These are phyloP conservation scores for Leonotis leonurus DNA, from an alignment of 257 asterid species.

Conservation along the genomic window DNA sequence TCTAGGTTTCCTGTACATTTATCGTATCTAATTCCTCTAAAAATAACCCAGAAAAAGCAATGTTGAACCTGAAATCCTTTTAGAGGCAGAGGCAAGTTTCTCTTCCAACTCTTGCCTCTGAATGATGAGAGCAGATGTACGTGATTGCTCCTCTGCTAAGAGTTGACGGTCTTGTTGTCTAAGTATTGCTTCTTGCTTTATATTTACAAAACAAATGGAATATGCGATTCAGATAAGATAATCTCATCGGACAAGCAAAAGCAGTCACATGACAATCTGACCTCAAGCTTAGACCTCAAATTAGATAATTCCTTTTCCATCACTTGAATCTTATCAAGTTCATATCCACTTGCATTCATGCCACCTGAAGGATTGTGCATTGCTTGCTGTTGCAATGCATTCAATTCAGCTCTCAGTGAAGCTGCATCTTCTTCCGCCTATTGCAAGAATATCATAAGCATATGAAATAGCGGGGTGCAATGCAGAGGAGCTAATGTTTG, in stretches of 20 bases:
- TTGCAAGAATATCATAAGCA: conserved; percentile 20
- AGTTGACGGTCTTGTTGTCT: conserved; percentile 69
- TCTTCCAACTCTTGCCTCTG: conserved; percentile 83
- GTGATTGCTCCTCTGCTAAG: conserved; percentile 68
- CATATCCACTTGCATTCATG: conserved; percentile 36
- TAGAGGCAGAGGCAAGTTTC: conserved; percentile 57
- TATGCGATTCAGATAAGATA: conserved; percentile 8
- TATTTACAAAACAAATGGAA: conserved; percentile 11
- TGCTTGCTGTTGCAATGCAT: conserved; percentile 80
- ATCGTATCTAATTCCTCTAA: background rate
- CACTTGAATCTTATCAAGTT: conserved; percentile 63
- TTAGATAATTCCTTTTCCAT: conserved; percentile 69
- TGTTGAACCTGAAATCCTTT: conserved; percentile 51
- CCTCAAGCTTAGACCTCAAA: conserved; percentile 84
- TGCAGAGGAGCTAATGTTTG: conserved; percentile 7
- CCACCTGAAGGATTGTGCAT: conserved; percentile 43
- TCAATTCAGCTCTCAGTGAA: conserved; percentile 76
- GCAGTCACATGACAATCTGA: conserved; percentile 20
- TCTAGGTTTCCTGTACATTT: background rate
- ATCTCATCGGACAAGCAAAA: conserved; percentile 11
- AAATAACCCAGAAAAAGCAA: conserved; percentile 11
- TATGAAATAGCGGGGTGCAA: background rate
- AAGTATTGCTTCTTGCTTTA: conserved; percentile 65
- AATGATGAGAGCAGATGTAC: conserved; percentile 46
- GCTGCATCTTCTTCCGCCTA: conserved; percentile 99